A percentile compares a stretch with the other conserved stretches of the same genome.
phyloP scores from a whole-genome alignment of 768 basidiomycete genomes.

The Boletus subcaerulescens region DNA sequence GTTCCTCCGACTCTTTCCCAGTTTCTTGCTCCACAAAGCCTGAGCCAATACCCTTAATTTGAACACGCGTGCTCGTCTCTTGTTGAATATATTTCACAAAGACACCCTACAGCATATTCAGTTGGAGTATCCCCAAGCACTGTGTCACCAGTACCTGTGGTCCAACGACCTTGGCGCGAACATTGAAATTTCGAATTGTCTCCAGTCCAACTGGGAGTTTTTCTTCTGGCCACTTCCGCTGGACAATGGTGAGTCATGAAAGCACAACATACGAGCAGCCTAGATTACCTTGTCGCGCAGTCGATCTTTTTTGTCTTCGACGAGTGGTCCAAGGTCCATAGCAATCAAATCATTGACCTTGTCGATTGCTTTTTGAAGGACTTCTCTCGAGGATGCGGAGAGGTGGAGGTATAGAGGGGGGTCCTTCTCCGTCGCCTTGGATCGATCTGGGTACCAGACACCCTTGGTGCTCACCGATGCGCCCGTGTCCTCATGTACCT shows the following conservation, averaged over 20 bases:
- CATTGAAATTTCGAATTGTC: constrained; percentile 93
- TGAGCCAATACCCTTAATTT: constrained; percentile 93
- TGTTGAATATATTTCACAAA: constrained; percentile 99
- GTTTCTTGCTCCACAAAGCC: constrained; percentile 94
- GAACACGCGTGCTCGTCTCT: constrained; percentile 93
- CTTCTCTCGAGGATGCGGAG: constrained; percentile 66
- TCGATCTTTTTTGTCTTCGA: constrained; percentile 73
- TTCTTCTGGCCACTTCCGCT: constrained; percentile 99
- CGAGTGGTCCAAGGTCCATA: constrained; percentile 75
- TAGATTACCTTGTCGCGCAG: constrained; percentile 58
- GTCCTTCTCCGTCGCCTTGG: constrained; percentile 88
- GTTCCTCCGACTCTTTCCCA: constrained; percentile 82
- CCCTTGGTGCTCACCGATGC: constrained; percentile 93
- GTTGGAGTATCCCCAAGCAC: background rate
- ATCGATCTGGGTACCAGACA: constrained; percentile 92
- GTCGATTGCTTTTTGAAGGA: constrained; percentile 63
- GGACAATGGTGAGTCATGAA: constrained; percentile 12
- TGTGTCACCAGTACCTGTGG: constrained; percentile 60
- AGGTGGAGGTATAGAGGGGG: constrained; percentile 94
- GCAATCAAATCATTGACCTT: constrained; percentile 72
- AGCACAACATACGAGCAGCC: background rate
- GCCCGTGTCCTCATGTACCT: constrained; percentile 93
- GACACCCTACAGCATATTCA: constrained; percentile 52
- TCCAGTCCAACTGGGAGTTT: constrained; percentile 89
- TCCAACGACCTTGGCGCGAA: constrained; percentile 96